A percentile compares a stretch with the other conserved stretches of the same genome.
phyloP scores from a whole-genome alignment of 768 basidiomycete genomes.

The Hemileccinum rubropunctum region DNA sequence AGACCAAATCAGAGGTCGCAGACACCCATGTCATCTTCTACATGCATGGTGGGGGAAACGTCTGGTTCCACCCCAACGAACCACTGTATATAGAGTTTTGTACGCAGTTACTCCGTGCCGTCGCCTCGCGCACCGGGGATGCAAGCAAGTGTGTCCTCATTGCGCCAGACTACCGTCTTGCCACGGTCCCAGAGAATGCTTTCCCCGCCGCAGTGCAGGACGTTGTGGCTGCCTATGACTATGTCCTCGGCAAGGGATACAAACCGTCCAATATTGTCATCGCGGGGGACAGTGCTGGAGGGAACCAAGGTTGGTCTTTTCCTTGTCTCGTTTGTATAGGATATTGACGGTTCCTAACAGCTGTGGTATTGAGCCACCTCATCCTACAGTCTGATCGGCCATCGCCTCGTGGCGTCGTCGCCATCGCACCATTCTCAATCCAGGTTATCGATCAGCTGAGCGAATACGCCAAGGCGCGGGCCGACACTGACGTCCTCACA shows the following conservation, averaged over 20 bases:
- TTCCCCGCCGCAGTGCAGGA: slow-evolving; percentile 8
- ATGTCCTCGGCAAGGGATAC: slow-evolving; percentile 23
- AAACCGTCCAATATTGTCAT: slow-evolving; percentile 14
- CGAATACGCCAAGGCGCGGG: slow-evolving; percentile 1
- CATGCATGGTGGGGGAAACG: slow-evolving; percentile 20
- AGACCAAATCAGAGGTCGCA: neutral
- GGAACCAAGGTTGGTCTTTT: slow-evolving; percentile 17
- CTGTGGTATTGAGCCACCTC: slow-evolving; percentile 24
- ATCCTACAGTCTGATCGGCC: slow-evolving; percentile 51
- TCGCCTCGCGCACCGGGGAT: neutral
- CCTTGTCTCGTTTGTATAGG: no score
- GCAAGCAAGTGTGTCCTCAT: neutral
- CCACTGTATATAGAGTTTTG: neutral
- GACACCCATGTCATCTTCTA: slow-evolving; percentile 20
- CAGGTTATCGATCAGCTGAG: slow-evolving; percentile 2
- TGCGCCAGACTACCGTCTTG: slow-evolving; percentile 6
- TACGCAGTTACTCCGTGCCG: neutral
- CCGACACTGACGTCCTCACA: slow-evolving; percentile 1
- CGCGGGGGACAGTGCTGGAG: slow-evolving; percentile 27
- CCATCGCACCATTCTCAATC: slow-evolving; percentile 45
- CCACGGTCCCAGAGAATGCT: slow-evolving; percentile 7
- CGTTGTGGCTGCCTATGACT: slow-evolving; percentile 20
- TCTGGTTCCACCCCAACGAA: slow-evolving; percentile 16
- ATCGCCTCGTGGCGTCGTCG: slow-evolving; percentile 52
- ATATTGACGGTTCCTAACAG: slow-evolving; percentile 2